Base-by-base conservation (phyloP, 345 rosid species). In the Litchi chinensis region DNA sequence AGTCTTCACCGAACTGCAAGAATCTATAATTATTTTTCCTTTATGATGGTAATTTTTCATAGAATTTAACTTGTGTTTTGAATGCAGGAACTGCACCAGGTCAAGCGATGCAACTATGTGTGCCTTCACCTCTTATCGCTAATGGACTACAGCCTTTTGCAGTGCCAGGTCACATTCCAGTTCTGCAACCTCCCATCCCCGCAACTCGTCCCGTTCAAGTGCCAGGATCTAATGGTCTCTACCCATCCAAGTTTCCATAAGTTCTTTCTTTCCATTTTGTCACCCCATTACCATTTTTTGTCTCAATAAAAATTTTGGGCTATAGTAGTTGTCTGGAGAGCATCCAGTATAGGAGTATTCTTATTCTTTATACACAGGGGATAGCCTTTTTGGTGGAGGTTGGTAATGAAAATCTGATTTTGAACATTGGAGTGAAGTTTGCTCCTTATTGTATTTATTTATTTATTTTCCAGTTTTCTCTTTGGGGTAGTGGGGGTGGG, bases 111-210 rank as follows among this genome's bases (percentile, higher is more conserved):
- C 89, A 83, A 77, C 72, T 88, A 0, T 87, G 88, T 44, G 73
- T 84, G 46, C 84, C 92, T 18, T 86, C 86, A 46, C 88, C 92
- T 65, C 79, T 81, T 62, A 65, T 86, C 44, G 77, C 85, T 48
- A 56, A 74, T 68, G 91, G 90, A 39, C 85, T 82, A 83, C 89
- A 86, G 74, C 83, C 86, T 18, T 80, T 79, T 52, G 75, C 84
- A 6, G 74, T 83, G 81, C 83, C 89, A 40, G 63, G 76, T 60
- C 87, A 86, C 70, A 67, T 85, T 76, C 87, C 88, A 7, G 77
- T 78, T 60, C 65, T 91, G 81, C 93, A 91, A 59, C 81, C 90
- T 13, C 85, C 87, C 44, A 76, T 83, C 67, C 85, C 91, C 0
- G 60, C 76, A 13, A 84, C 79, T 73, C 77, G 70, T 32, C 75